A percentile compares a stretch with the other conserved stretches of the same genome.
Evolutionary conservation across 2,329 filamentous ascomycete genomes (phyloP).

Genomic region (Hortaea sp.): DNA sequence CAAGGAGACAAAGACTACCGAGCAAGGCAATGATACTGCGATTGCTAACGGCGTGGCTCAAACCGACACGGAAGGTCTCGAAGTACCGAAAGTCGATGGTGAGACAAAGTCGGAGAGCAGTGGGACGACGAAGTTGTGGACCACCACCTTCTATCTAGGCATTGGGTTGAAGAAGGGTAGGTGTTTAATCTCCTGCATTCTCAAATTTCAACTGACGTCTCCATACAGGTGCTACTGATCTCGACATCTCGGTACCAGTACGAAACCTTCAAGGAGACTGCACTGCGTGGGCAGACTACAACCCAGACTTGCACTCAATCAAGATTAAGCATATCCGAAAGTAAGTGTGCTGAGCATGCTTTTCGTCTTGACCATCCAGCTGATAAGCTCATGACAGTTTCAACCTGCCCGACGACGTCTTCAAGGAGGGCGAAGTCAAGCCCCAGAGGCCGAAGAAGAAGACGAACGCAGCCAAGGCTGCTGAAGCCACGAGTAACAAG

Average conservation of each 20-base stretch:
- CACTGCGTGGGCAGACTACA: slow-evolving; percentile 63
- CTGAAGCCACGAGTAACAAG: slow-evolving; percentile 26
- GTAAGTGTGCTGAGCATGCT: slow-evolving; percentile 41
- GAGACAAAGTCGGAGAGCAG: slow-evolving; percentile 21
- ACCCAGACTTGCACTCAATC: slow-evolving; percentile 65
- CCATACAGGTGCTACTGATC: slow-evolving; percentile 51
- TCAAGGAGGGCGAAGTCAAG: slow-evolving; percentile 60
- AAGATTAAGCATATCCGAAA: slow-evolving; percentile 76
- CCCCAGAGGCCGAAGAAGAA: slow-evolving; percentile 34
- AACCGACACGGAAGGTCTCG: slow-evolving; percentile 25
- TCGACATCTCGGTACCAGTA: slow-evolving; percentile 73
- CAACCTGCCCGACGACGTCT: slow-evolving; percentile 82
- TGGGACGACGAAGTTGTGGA: slow-evolving; percentile 55
- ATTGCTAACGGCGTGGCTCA: slow-evolving; percentile 37
- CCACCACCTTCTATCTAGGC: slow-evolving; percentile 90
- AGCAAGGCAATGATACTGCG: slow-evolving; percentile 41
- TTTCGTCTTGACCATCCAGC: too few species aligned
- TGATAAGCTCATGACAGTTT: slow-evolving; percentile 45
- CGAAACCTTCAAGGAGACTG: slow-evolving; percentile 80
- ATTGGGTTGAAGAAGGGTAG: slow-evolving; percentile 52
- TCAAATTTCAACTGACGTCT: neutral
- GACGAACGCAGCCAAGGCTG: slow-evolving; percentile 14
- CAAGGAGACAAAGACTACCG: slow-evolving; percentile 44
- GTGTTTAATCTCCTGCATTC: neutral
- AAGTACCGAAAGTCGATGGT: slow-evolving; percentile 25